Conservation (phyloP, 495 filamentous ascomycete genomes). For the Aspergillus hancockii region DNA sequence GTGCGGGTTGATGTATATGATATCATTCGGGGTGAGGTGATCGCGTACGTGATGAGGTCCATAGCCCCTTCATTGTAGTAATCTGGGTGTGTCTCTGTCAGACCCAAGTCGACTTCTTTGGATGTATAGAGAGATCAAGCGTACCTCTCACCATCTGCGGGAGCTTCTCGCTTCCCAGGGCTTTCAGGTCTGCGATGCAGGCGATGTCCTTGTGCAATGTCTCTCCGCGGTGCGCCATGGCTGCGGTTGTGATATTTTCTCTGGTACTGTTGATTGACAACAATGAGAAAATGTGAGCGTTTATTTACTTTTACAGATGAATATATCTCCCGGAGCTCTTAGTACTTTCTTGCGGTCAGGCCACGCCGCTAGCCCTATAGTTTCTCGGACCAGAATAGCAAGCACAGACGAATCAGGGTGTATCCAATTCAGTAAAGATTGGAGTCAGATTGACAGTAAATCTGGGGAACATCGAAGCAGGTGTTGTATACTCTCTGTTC, state of each 20-base stretch:
- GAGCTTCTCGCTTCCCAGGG: slow-evolving; percentile 27
- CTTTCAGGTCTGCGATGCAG: slow-evolving; percentile 38
- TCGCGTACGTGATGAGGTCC: slow-evolving; percentile 35
- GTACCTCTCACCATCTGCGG: slow-evolving; percentile 32
- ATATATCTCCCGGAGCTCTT: neutral
- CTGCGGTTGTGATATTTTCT: too few species aligned
- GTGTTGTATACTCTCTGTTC: too few species aligned
- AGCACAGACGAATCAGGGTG: too few species aligned
- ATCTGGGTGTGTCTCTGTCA: slow-evolving; percentile 23
- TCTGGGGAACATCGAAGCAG: too few species aligned
- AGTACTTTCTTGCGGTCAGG: too few species aligned
- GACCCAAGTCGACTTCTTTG: neutral
- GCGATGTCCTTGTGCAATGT: slow-evolving; percentile 33
- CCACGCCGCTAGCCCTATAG: too few species aligned
- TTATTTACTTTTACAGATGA: too few species aligned
- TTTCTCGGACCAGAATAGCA: too few species aligned
- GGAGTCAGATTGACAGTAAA: too few species aligned
- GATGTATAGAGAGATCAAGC: neutral
- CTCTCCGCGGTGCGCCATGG: slow-evolving; percentile 35
- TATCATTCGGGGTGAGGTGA: neutral
- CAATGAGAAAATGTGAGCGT: too few species aligned
- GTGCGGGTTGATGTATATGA: neutral
- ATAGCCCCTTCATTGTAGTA: slow-evolving; percentile 54
- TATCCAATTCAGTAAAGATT: too few species aligned
- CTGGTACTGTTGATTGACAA: too few species aligned